Evolutionary conservation across 1,139 yeast species (phyloP).

Genomic region (Debaryomyces sp.): DNA sequence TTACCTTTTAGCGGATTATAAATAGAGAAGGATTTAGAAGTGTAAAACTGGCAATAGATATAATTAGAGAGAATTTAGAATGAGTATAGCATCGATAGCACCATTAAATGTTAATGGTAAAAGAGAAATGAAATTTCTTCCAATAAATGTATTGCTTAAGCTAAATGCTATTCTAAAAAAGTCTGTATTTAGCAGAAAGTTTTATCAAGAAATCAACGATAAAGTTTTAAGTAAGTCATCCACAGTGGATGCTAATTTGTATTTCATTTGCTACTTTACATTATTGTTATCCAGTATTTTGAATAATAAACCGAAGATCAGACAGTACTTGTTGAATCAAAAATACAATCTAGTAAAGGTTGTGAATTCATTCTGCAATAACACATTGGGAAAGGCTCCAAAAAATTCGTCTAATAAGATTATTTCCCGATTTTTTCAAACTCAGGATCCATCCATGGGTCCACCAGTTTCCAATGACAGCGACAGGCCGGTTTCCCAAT

Average conservation of each 20-base stretch:
- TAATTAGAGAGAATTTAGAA: slow-evolving; percentile 4
- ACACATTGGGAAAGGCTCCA: slow-evolving; percentile 20
- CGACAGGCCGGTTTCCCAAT: slow-evolving; percentile 22
- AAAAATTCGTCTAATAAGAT: slow-evolving; percentile 19
- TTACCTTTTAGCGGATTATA: neutral
- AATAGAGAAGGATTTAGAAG: neutral
- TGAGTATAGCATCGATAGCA: slow-evolving; percentile 20
- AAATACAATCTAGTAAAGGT: slow-evolving; percentile 24
- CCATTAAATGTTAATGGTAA: slow-evolving; percentile 13
- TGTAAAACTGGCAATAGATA: neutral
- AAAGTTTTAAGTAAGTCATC: slow-evolving; percentile 39
- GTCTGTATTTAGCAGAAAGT: slow-evolving; percentile 36
- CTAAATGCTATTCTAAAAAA: slow-evolving; percentile 25
- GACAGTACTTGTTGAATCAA: slow-evolving; percentile 32
- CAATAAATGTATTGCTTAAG: slow-evolving; percentile 23
- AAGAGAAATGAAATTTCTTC: slow-evolving; percentile 12
- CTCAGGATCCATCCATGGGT: neutral
- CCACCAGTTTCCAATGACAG: slow-evolving; percentile 7
- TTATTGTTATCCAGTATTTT: slow-evolving; percentile 42
- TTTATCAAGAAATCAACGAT: slow-evolving; percentile 46
- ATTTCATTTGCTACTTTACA: slow-evolving; percentile 49
- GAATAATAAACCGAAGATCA: slow-evolving; percentile 41
- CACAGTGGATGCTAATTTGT: slow-evolving; percentile 44
- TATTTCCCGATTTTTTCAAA: slow-evolving; percentile 10
- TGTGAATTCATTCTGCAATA: slow-evolving; percentile 15